Evolutionary conservation across 2,329 filamentous ascomycete genomes (phyloP).

Genomic region (Ceratocystis huliohia): DNA sequence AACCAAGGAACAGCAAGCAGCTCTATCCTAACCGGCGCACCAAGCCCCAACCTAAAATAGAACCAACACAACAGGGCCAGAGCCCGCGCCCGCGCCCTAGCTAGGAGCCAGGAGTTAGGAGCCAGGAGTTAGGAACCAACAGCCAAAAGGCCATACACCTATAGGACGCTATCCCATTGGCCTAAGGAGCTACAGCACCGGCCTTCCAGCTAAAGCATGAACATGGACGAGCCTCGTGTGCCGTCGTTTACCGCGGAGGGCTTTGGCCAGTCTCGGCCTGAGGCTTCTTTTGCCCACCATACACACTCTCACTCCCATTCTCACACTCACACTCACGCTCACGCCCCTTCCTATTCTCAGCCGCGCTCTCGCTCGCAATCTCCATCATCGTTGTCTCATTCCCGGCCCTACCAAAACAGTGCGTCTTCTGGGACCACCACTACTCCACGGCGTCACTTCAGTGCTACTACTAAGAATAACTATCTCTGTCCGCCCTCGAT

Average conservation of each 20-base stretch:
- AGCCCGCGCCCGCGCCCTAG: too few relatives aligned
- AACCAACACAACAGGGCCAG: not conserved
- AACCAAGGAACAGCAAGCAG: not conserved
- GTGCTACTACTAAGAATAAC: conserved; percentile 4
- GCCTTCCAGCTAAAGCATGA: not conserved
- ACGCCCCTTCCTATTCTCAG: conserved; percentile 37
- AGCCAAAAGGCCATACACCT: too few relatives aligned
- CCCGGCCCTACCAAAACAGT: not conserved
- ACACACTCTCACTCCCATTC: conserved; percentile 6
- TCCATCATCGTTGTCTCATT: not conserved
- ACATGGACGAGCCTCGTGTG: conserved; percentile 11
- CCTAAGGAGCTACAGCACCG: not conserved
- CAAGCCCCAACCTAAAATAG: conserved; percentile 2
- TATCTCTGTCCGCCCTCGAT: conserved; percentile 28
- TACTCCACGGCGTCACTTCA: not conserved
- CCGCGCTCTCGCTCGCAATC: conserved; percentile 31
- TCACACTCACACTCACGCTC: not conserved
- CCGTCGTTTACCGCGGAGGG: conserved; percentile 8
- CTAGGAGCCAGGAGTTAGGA: too few relatives aligned
- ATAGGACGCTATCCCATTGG: too few relatives aligned
- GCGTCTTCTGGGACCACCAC: not conserved
- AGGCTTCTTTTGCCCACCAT: conserved; percentile 5
- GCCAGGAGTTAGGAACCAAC: too few relatives aligned
- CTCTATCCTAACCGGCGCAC: not conserved
- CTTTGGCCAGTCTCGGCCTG: conserved; percentile 13